Evolutionary conservation across 495 filamentous ascomycete genomes (phyloP).

Genomic region (Chaetomium fimeti): DNA sequence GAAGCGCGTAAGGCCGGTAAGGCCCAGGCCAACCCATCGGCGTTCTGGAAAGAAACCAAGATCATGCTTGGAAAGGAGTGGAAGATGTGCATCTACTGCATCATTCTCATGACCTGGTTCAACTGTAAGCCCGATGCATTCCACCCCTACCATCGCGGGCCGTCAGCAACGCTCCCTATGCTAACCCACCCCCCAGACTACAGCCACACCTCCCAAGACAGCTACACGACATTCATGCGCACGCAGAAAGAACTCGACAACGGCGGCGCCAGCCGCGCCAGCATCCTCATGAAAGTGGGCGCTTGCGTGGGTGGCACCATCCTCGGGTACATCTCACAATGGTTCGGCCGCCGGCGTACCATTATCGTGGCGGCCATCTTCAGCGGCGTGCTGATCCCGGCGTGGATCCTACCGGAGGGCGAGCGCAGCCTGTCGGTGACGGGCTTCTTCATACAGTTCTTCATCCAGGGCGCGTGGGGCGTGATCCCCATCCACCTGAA

Average conservation of each 20-base stretch:
- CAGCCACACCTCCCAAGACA: conserved; percentile 69
- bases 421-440: conserved; percentile 59
- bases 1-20: conserved; percentile 58
- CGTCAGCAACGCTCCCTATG: conserved; percentile 3
- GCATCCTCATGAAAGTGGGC: conserved; percentile 70
- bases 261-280: conserved; percentile 59
- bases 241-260: conserved; percentile 64
- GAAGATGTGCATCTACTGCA: conserved; percentile 67
- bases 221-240: conserved; percentile 73
- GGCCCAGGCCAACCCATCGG: conserved; percentile 46
- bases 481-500: conserved; percentile 77
- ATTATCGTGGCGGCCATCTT: conserved; percentile 61
- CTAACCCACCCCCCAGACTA: conserved; percentile 45
- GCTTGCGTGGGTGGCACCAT: conserved; percentile 72
- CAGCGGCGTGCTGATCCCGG: conserved; percentile 60
- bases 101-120: conserved; percentile 71
- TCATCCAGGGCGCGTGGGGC: conserved; percentile 75
- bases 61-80: conserved; percentile 65
- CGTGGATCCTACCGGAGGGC: conserved; percentile 65
- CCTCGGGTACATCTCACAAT: conserved; percentile 69
- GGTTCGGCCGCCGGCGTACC: conserved; percentile 64
- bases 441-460: conserved; percentile 77
- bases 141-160: neutral
- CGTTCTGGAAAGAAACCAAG: conserved; percentile 62
- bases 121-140: conserved; percentile 33